phyloP scores from a whole-genome alignment of 2,329 filamentous ascomycete species.

The Diaporthe longicolla region DNA sequence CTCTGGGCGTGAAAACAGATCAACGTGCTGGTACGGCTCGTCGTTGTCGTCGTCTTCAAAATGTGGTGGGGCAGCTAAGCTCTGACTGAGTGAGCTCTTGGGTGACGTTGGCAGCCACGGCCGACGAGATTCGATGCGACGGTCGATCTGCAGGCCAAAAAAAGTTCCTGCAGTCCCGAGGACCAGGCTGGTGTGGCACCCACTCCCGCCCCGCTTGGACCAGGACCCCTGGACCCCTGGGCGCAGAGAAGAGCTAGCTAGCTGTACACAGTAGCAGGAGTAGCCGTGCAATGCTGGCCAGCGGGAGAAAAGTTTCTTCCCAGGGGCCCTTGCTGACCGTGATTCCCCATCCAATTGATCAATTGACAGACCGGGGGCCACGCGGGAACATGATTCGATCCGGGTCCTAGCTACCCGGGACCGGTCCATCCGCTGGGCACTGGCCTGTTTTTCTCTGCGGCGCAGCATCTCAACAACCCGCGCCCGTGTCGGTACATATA shows the following conservation, averaged over 20 bases:
- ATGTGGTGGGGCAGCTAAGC: constrained; percentile 19
- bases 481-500: background rate
- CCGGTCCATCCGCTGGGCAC: constrained; percentile 15
- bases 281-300: constrained; percentile 5
- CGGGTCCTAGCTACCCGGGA: constrained; percentile 20
- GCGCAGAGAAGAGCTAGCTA: background rate
- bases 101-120: constrained; percentile 11
- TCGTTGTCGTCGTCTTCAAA: background rate
- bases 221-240: constrained; percentile 31
- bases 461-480: constrained; percentile 15
- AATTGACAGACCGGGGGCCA: constrained; percentile 23
- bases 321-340: constrained; percentile 29
- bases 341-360: constrained; percentile 31
- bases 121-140: constrained; percentile 11
- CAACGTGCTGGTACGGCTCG: background rate
- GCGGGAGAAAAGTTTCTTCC: constrained; percentile 30
- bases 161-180: constrained; percentile 26
- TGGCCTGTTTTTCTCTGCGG: background rate
- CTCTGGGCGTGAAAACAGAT: background rate
- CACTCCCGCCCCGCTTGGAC: constrained; percentile 3
- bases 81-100: background rate
- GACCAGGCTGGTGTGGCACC: background rate
- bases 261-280: background rate
- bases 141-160: constrained; percentile 16
- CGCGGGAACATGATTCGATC: constrained; percentile 19